A percentile compares a stretch with the other conserved stretches of the same genome.
Evolutionary conservation across 2,329 filamentous ascomycete genomes (phyloP).

Genomic region (Cadophora gregata): DNA sequence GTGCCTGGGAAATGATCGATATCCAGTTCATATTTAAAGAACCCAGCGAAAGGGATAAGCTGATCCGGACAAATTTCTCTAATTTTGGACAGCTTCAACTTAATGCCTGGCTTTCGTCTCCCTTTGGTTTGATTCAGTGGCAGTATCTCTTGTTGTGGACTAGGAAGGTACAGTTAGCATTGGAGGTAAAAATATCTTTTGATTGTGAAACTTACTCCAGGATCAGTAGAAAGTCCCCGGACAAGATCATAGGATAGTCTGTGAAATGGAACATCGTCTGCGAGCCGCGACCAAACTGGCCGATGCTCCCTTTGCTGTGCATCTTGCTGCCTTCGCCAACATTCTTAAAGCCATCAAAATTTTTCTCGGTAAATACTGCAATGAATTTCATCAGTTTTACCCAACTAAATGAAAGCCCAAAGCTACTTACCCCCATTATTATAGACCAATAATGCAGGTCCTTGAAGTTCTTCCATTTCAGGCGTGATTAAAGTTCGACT

Average conservation of each 20-base stretch:
- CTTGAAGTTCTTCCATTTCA: slow-evolving; percentile 40
- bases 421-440: slow-evolving; percentile 44
- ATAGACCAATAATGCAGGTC: slow-evolving; percentile 43
- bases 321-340: slow-evolving; percentile 45
- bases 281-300: slow-evolving; percentile 46
- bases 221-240: slow-evolving; percentile 44
- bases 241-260: slow-evolving; percentile 45
- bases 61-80: slow-evolving; percentile 32
- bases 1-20: slow-evolving; percentile 37
- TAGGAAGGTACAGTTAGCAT: slow-evolving; percentile 20
- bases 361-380: slow-evolving; percentile 41
- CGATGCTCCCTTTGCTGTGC: slow-evolving; percentile 40
- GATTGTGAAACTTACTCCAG: slow-evolving; percentile 41
- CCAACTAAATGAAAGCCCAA: background rate
- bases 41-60: slow-evolving; percentile 34
- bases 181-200: background rate
- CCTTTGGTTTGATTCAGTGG: slow-evolving; percentile 31
- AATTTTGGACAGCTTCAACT: slow-evolving; percentile 34
- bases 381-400: background rate
- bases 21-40: slow-evolving; percentile 36
- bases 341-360: slow-evolving; percentile 44
- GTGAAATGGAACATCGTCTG: slow-evolving; percentile 48
- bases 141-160: slow-evolving; percentile 39
- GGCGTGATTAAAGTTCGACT: slow-evolving; percentile 35
- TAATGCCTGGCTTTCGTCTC: slow-evolving; percentile 36